A percentile compares a stretch with the other conserved stretches of the same genome.
These are phyloP conservation scores for Rhodotorula sp. DNA, from an alignment of 1,284 basidiomycete genomes.

Conservation along the genomic window DNA sequence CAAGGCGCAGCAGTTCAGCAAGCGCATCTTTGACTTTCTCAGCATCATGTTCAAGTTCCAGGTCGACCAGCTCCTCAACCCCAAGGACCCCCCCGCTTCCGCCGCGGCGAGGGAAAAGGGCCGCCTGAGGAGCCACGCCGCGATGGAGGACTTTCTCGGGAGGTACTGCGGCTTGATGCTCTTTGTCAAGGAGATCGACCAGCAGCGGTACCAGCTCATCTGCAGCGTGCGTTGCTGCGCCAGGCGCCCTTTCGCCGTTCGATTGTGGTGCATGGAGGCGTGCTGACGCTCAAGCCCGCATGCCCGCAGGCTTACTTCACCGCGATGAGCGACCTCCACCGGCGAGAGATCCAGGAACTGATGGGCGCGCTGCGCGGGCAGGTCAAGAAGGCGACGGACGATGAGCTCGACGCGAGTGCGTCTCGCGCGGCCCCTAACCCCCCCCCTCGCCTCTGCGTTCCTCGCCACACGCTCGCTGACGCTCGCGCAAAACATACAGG, in stretches of 20 bases:
- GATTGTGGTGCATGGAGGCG: too few relatives aligned
- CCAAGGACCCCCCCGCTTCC: slow-evolving; percentile 18
- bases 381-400: slow-evolving; percentile 69
- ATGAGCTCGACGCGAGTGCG: slow-evolving; percentile 68
- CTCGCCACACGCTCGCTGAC: neutral
- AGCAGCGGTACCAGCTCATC: slow-evolving; percentile 74
- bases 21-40: slow-evolving; percentile 82
- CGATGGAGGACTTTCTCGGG: slow-evolving; percentile 78
- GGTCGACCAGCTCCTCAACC: slow-evolving; percentile 66
- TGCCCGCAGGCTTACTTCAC: slow-evolving; percentile 77
- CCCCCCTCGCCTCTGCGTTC: too few relatives aligned
- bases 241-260: too few relatives aligned
- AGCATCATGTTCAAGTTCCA: slow-evolving; percentile 87
- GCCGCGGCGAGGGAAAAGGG: slow-evolving; percentile 44
- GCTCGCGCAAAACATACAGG: neutral
- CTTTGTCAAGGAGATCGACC: slow-evolving; percentile 94
- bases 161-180: slow-evolving; percentile 87
- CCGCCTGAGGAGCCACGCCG: slow-evolving; percentile 64
- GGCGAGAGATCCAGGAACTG: slow-evolving; percentile 74
- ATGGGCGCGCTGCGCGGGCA: slow-evolving; percentile 63
- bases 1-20: slow-evolving; percentile 86
- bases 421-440: slow-evolving; percentile 8
- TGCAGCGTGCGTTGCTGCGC: slow-evolving; percentile 70
- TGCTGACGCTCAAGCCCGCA: neutral
- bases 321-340: slow-evolving; percentile 75